Conservation (phyloP, 805 yeast species). For the Candida railenensis region DNA sequence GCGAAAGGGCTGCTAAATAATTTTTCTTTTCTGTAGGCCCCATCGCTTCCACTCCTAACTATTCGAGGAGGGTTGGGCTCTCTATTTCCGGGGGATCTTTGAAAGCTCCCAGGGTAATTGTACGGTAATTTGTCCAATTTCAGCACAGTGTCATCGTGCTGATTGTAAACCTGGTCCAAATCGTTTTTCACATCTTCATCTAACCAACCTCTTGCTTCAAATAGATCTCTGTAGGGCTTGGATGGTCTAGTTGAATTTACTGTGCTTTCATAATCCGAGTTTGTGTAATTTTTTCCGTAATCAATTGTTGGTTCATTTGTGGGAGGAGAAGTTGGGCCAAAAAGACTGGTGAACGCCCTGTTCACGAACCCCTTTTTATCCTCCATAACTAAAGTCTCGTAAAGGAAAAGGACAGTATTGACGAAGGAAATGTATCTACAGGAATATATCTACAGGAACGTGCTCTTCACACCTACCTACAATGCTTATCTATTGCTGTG, state of each 20-base stretch:
- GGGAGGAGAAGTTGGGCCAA: constrained; percentile 18
- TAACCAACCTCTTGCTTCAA: background rate
- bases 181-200: constrained; percentile 9
- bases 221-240: constrained; percentile 4
- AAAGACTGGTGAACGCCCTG: constrained; percentile 3
- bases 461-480: no score
- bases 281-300: constrained; percentile 18
- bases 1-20: background rate
- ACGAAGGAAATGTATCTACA: background rate
- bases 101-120: constrained; percentile 5
- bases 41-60: background rate
- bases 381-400: background rate
- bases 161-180: constrained; percentile 5
- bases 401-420: no score
- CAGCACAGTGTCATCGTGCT: constrained; percentile 6
- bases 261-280: constrained; percentile 1
- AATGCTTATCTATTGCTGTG: no score
- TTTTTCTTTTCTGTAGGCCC: background rate
- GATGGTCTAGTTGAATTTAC: constrained; percentile 2
- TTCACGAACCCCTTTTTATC: background rate
- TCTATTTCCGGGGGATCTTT: background rate
- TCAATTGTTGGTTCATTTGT: constrained; percentile 36
- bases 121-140: constrained; percentile 3
- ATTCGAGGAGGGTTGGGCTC: background rate
- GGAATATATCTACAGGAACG: no score